Percentiles rank a stretch among this genome's conserved stretches.
These are phyloP conservation scores for Botrytis cinerea DNA, from an alignment of 2,329 filamentous ascomycete species.

Conservation along the genomic window DNA sequence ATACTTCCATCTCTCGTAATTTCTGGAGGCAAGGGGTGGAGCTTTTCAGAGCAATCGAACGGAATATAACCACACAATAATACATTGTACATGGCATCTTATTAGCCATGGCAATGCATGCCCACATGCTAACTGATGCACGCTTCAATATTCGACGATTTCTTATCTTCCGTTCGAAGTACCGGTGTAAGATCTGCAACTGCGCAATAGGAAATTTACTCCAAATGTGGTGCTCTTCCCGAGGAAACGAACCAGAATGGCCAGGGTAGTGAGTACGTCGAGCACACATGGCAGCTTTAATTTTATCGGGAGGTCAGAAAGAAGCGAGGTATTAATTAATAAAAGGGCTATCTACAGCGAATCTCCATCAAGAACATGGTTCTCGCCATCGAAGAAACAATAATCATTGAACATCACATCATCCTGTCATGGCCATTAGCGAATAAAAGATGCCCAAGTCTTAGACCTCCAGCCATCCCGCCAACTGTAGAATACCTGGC, in stretches of 20 bases:
- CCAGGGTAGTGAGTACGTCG: not conserved
- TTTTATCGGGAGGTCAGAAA: not conserved
- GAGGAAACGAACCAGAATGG: not conserved
- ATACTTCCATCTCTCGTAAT: not conserved
- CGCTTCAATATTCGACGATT: conserved; percentile 5
- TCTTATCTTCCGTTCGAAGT: conserved; percentile 17
- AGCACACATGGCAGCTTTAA: not conserved
- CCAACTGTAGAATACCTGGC: not conserved
- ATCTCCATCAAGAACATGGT: not conserved
- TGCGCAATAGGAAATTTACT: conserved; percentile 2
- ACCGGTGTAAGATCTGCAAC: conserved; percentile 1
- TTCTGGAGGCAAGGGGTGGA: not conserved
- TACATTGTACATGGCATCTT: not conserved
- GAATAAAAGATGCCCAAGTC: not conserved
- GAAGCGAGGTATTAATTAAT: not conserved
- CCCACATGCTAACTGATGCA: conserved; percentile 4
- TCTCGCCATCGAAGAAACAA: not conserved
- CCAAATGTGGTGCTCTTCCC: not conserved
- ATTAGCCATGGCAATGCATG: not conserved
- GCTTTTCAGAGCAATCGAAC: not conserved
- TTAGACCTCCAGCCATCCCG: not conserved
- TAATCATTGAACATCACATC: not conserved
- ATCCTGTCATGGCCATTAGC: not conserved
- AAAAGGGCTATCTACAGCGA: not conserved
- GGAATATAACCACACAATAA: not conserved